Base-by-base conservation (phyloP, 352 stramenopile species). In the Phytophthora multivora region DNA sequence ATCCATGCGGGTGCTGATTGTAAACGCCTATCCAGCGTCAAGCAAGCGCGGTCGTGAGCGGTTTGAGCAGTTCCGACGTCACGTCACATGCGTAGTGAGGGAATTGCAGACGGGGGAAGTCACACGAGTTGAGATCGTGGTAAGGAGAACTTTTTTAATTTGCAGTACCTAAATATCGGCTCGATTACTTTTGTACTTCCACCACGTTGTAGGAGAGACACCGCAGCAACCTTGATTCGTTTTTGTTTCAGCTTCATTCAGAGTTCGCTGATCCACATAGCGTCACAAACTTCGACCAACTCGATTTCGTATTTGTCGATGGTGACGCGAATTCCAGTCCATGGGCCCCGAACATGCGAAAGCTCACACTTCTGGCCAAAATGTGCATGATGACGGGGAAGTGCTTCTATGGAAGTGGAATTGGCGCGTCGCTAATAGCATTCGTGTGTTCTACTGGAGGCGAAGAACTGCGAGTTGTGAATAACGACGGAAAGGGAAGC, bases 301-400 rank as follows among this genome's bases (percentile, higher is more conserved):
- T 95, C 21, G 86, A 95, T 58, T 92, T 95, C 48, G 76, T 95
- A 31, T 84, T 95, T 42, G 69, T 92, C 21, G 84, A 82, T 21
- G 86, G 86, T 30, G 84, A 95, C 46, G 40, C 67, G 26, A 90
- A 76, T 51, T 78, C 80, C 15, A 70, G 68, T 55, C 80, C 83
- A 9, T 95, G 86, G 86, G 56, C 75, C 5, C 80, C 79, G 0
- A 71, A 65, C 28, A 74, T 88, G 61, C 77, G 79, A 35, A 89
- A 93, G 49, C 67, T 95, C 8, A 48, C 69, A 30, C 46, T 90
- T 18, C 63, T 90, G 15, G 73, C 71, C 18, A 95, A 95, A 64
- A 92, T 93, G 84, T 95, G 86, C 64, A 93, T 92, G 84, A 91
- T 93, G 83, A 93, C 86, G 10, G 86, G 85, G 35, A 95, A 95